phyloP scores from a whole-genome alignment of 495 filamentous ascomycete genomes.

The Staphylotrichum longicolle region DNA sequence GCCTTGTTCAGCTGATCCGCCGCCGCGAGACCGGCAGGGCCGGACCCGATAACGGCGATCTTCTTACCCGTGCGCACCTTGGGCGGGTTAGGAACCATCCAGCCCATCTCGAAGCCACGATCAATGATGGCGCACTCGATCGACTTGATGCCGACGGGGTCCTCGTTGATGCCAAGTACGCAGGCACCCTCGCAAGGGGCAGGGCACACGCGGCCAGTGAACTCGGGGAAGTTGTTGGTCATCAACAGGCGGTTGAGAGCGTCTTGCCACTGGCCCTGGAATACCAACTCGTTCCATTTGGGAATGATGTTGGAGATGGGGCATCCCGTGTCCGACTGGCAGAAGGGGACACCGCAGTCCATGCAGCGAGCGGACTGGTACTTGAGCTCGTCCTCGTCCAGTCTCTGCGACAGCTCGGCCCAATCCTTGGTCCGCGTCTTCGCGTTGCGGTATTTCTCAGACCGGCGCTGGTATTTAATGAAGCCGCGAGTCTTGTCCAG shows the following conservation, averaged over 20 bases:
- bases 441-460: constrained; percentile 90
- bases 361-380: constrained; percentile 98
- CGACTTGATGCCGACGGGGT: constrained; percentile 97
- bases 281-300: constrained; percentile 97
- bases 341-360: constrained; percentile 99
- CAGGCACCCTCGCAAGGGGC: constrained; percentile 98
- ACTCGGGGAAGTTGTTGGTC: constrained; percentile 99
- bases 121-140: constrained; percentile 99
- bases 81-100: constrained; percentile 90
- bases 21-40: constrained; percentile 84
- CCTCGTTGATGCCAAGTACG: constrained; percentile 97
- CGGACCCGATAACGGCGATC: constrained; percentile 90
- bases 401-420: constrained; percentile 83
- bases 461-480: constrained; percentile 96
- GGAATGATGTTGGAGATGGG: constrained; percentile 99
- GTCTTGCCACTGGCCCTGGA: constrained; percentile 89
- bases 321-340: constrained; percentile 95
- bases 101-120: constrained; percentile 98
- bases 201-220: constrained; percentile 97
- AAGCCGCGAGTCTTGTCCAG: constrained; percentile 98
- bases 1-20: constrained; percentile 96
- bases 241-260: constrained; percentile 92
- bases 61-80: constrained; percentile 83
- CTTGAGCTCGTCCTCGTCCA: constrained; percentile 97
- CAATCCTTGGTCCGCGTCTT: constrained; percentile 90